Base-by-base conservation (phyloP, 768 basidiomycete genomes). In the Cystoderma amianthinum region DNA sequence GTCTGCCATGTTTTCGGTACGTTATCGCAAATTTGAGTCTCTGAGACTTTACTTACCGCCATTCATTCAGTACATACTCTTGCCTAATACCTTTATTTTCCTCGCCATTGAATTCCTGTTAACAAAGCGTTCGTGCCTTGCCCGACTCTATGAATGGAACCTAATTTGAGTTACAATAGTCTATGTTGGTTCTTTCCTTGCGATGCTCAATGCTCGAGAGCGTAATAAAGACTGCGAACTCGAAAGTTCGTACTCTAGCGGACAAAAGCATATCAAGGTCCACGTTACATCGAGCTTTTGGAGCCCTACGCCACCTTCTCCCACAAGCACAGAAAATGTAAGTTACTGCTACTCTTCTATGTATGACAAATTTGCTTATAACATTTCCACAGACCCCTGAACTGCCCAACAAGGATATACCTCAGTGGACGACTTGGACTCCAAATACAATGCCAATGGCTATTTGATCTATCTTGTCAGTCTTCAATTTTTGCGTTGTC, bases 151-250 rank as follows among this genome's bases (percentile, higher is more conserved):
- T 2, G 24, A 43, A 2, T 18, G 19, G 16, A 5, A 19, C 9
- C 10, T 46, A 16, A 32, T 11, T 38, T 22, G 21, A 39, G 17
- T 28, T 1, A 15, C 2, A 35, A 1, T 43, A 75, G 73, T 76
- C 5, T 74, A 74, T 41, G 61, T 69, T 23, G 66, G 63, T n/a
- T 74, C 72, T 0, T 76, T 68, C 50, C 48, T 70, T 11, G 60
- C 65, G 2, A 64, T 70, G 64, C 58, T 72, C 21, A 71, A 72
- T 44, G 61, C 69, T n/a, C 62, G 69, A 0, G 56, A 65, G 48
- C 53, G 59, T 2, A 48, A 44, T 22, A 28, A 36, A 4, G 21
- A 12, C 2, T 41, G 36, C 10, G 30, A 43, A 11, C 15, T 36
- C 16, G 16, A 45, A 28, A 22, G 36, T 25, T 20, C 33, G 36